Evolutionary conservation across 495 filamentous ascomycete species (phyloP), one percentile per base, ranked within the genome.

Genomic region (Cenococcum geophilum): DNA sequence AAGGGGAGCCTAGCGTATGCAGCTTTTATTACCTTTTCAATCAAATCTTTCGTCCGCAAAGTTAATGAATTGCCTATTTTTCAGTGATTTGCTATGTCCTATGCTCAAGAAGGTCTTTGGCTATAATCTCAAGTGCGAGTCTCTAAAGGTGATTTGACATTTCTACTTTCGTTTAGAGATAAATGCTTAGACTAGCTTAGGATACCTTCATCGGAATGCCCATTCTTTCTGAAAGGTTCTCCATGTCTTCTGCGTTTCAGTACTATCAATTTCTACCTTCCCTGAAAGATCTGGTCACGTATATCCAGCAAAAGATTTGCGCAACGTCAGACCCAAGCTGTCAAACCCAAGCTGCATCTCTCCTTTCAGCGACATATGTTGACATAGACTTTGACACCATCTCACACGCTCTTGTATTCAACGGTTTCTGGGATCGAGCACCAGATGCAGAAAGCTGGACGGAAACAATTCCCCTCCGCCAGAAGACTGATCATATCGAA

Each of bases 361-460:
- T 83, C 58, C 52, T 76, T 59, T 75, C 73, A 16, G 87, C 85
- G 18, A 80, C 82, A 61, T 83, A 84, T 20, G 59, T 95, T 12
- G 91, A 95, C 71, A 74, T 95, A 32, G 86, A 91, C 55, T 95
- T 86, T 75, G 87, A 93, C 73, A 76, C 79, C 34, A 81, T 83
- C 54, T 85, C 87, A 14, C 81, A 86, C 56, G 78, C 83, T 0
- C 63, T 90, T 34, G 83, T 82, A 22, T 49, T 86, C 23, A 83
- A 82, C 5, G 82, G 81, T n/a, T 68, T 81, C 52, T 90, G 83
- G 85, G 76, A 77, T 6, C 76, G 72, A 53, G 58, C 76, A 12
- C 76, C 81, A 18, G 70, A 64, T 20, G 73, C 72, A 54, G 70
- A 69, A 1, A 73, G 69, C 5, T 86, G 83, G 84, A 76, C 72